Conservation (phyloP, 805 yeast genomes). For the Pichia nakasei region DNA sequence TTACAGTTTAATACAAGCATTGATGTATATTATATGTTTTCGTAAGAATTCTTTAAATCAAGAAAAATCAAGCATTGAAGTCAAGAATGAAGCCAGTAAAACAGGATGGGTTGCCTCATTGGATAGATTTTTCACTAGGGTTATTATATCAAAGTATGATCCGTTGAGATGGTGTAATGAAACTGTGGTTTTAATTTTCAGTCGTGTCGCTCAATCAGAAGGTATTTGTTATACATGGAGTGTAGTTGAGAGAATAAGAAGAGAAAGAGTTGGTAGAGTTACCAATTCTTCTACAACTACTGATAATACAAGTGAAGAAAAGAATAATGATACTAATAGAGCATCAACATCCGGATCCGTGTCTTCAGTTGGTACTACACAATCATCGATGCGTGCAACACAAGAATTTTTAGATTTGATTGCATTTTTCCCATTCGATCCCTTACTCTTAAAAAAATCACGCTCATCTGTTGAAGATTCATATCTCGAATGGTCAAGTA, state of each 20-base stretch:
- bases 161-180: slow-evolving; percentile 91
- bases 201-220: slow-evolving; percentile 81
- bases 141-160: slow-evolving; percentile 80
- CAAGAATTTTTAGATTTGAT: slow-evolving; percentile 85
- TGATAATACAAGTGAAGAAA: background rate
- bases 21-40: slow-evolving; percentile 87
- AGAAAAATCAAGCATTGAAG: slow-evolving; percentile 11
- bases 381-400: slow-evolving; percentile 19
- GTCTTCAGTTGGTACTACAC: slow-evolving; percentile 2
- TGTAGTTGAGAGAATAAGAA: slow-evolving; percentile 81
- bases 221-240: slow-evolving; percentile 90
- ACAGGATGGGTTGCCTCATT: slow-evolving; percentile 67
- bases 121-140: slow-evolving; percentile 80
- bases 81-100: slow-evolving; percentile 8
- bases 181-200: slow-evolving; percentile 88
- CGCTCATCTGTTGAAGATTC: slow-evolving; percentile 44
- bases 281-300: background rate
- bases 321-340: background rate
- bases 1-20: slow-evolving; percentile 84
- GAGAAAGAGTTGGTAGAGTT: slow-evolving; percentile 40
- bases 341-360: slow-evolving; percentile 1
- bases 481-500: slow-evolving; percentile 80
- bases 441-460: slow-evolving; percentile 61
- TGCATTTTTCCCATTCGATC: slow-evolving; percentile 96
- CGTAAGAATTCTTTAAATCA: slow-evolving; percentile 49